Base-by-base conservation (phyloP, 2,329 filamentous ascomycete genomes). In the Alternaria sp. region DNA sequence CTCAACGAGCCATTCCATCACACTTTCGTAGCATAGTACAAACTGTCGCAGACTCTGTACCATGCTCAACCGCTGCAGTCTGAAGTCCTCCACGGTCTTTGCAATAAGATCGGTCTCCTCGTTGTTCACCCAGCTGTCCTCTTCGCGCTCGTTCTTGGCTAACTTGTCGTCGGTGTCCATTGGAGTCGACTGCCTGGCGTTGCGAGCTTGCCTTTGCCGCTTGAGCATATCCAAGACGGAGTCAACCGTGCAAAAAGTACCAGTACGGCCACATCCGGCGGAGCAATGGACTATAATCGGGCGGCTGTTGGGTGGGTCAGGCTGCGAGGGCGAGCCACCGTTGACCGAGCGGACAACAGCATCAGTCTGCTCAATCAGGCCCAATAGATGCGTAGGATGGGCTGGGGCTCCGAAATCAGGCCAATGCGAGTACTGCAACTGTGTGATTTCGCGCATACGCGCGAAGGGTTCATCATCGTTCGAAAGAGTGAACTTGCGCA, bases 161-260 rank as follows among this genome's bases (percentile, higher is more conserved):
- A 42, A 51, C 28, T 54, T 65, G 43, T 57, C 56, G 16, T 71
- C 68, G 26, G 71, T 46, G 7, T 68, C 81, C 83, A 86, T 85
- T 0, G 82, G 81, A 3, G 77, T 78, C 7, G 58, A 65, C 47
- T 79, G 73, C 3, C 78, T 69, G 2, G 55, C 53, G 7, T 73
- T 75, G 5, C 68, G 70, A 30, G 79, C 80, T 61, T 78, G 76
- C 20, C 82, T 86, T 78, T 97, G 93, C n/a, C 92, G 88, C 81
- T 97, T 97, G 61, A 99, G 82, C 91, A 97, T 96, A 78, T 97
- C 94, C 57, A 98, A 90, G 8, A 98, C 95, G 39, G 91, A 94
- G 76, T 98, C 95, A 16, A 98, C 93, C 0, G 95, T 96, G 77
- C 95, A 98, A 75, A 98, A 99, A 0, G 95, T 94, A 4, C 95